Evolutionary conservation across 257 asterid genomes (phyloP).

Genomic region (Solanum phureja): DNA sequence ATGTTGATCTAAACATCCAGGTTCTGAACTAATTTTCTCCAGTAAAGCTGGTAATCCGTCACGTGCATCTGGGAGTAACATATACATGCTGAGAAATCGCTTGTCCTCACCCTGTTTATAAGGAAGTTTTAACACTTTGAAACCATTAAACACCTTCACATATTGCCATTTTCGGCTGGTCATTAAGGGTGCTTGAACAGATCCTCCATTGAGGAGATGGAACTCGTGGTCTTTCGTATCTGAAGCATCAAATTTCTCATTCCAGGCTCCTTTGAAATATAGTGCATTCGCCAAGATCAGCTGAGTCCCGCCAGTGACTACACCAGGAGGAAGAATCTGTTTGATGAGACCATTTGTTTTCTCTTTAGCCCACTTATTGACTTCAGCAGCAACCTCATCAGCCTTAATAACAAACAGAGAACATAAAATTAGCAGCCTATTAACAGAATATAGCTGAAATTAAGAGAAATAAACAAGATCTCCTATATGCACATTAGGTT

Average conservation of each 20-base stretch:
- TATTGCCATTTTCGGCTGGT: not conserved
- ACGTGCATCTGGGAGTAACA: not conserved
- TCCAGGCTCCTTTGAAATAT: slow-evolving; percentile 28
- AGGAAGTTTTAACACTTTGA: not conserved
- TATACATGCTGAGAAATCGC: slow-evolving; percentile 14
- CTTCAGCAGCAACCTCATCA: slow-evolving; percentile 12
- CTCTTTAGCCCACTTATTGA: slow-evolving; percentile 22
- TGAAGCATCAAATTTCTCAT: slow-evolving; percentile 11
- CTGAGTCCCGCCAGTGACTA: not conserved
- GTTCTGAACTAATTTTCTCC: slow-evolving; percentile 7
- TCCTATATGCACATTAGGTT: not conserved
- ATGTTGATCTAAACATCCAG: slow-evolving; percentile 16
- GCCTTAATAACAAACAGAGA: not conserved
- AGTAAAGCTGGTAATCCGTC: not conserved
- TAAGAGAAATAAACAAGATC: not conserved
- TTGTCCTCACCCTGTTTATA: slow-evolving; percentile 1
- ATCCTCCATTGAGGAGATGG: not conserved
- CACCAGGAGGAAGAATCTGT: slow-evolving; percentile 14
- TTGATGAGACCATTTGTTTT: slow-evolving; percentile 22
- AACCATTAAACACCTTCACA: not conserved
- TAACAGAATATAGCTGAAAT: not conserved
- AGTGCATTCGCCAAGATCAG: slow-evolving; percentile 23
- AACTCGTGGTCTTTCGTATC: not conserved
- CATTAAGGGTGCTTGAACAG: not conserved
- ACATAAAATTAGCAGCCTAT: not conserved